Evolutionary conservation across 176 grass and related monocot species (phyloP), one percentile per base, ranked within the genome.

Genomic region (Musa schizocarpa): DNA sequence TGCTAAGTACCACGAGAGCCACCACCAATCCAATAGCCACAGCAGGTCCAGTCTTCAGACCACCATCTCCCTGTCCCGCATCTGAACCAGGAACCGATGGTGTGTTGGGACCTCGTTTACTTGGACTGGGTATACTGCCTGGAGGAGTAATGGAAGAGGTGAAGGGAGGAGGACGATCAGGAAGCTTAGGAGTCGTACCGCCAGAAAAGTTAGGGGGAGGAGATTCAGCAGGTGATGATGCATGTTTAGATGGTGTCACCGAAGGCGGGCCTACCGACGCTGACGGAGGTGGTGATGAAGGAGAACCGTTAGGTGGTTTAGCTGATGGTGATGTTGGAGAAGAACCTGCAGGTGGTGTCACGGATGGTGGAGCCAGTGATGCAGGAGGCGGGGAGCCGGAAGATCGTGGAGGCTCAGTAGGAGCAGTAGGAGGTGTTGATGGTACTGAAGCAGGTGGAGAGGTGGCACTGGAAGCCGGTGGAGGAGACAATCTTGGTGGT

Each of bases 1-100:
- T 53, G 63, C 84, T 91, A 72, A 90, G 77, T 2, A 88, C 25
- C 22, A 91, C 68, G 79, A 91, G 27, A 13, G 74, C 77, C 1
- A 76, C 27, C 20, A 85, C 81, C 1, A 80, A 65, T 0, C 76
- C 83, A 13, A 97, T 81, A 48, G 77, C 73, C 25, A 87, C 75
- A 51, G 68, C 17, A 17, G 65, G 61, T n/a, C 74, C 71, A 1
- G 19, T 14, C 12, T 68, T 79, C 21, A 71, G 21, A 14, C 59
- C 3, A 22, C 71, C 50, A 73, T 58, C 34, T 43, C 34, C 34
- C 11, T 50, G 34, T 50, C 21, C 0, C 16, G 1, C 67, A 11
- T 52, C 68, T 8, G 8, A 43, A 4, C 59, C 22, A 7, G 54
- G 65, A 75, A 1, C 65, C 12, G 78, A 53, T 0, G 82, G 77